Evolutionary conservation across 768 basidiomycete species (phyloP), one percentile per base, ranked within the genome.

Genomic region (Tulasnella sp.): DNA sequence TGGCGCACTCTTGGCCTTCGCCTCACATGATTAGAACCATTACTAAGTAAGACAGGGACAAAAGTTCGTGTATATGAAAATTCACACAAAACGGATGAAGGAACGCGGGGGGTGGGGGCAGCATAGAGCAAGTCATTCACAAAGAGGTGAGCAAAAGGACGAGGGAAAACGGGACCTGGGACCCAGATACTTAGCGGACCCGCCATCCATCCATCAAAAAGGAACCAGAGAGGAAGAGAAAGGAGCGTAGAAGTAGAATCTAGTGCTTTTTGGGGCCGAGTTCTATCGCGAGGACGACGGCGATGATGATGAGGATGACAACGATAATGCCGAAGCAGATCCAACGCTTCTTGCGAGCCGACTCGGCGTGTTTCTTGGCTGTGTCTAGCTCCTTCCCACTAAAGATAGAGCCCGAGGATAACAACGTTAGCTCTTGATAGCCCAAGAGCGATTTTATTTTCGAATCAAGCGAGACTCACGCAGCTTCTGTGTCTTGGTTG

Each of bases 261-360:
- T n/a, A 38, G 34, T 38, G 73, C 50, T 75, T 68, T 24, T 77
- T 74, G 45, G 72, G 76, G 21, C 80, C 71, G 25, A 84, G 76
- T 29, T 82, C 75, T 4, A 78, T 82, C 25, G 79, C 73, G 29
- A 88, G 73, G 53, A 86, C 75, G 46, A 78, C 83, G 46, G 81
- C 74, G 49, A 88, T 78, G 63, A 83, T 79, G 60, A 85, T 74
- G 55, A 92, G 66, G 60, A 89, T 67, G 58, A 81, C 61, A 25
- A 92, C 66, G 58, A 72, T 68, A 61, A 91, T 81, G 72, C 81
- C 68, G 77, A 94, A 94, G 74, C 93, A 97, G 69, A 94, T 93
- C 92, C 92, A 96, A 66, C 92, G 83, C 79, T 94, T 97, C 73
- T 85, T 90, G 61, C 94, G 83, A 22, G 94, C 94, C 30, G 85